Conservation (phyloP, 2,329 filamentous ascomycete genomes). For the Alternaria sp. region DNA sequence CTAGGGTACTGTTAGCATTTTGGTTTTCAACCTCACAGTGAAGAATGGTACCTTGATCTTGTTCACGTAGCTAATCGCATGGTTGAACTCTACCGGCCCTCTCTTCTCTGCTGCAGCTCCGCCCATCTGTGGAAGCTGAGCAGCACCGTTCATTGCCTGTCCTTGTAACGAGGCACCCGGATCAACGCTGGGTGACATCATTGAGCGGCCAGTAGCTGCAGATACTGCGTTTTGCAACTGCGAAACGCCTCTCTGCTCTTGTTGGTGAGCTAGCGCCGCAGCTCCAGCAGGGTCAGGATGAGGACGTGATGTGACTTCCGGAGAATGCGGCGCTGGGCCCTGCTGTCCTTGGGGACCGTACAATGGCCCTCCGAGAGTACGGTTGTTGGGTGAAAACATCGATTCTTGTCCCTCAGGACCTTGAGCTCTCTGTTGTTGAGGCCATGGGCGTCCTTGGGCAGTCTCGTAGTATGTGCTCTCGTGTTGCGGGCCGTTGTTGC, state of each 20-base stretch:
- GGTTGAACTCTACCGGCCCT: slow-evolving; percentile 97
- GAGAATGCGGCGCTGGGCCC: slow-evolving; percentile 45
- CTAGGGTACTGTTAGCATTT: slow-evolving; percentile 54
- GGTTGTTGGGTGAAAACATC: slow-evolving; percentile 54
- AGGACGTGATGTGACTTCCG: slow-evolving; percentile 42
- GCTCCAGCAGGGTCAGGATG: slow-evolving; percentile 48
- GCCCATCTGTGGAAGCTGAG: slow-evolving; percentile 63
- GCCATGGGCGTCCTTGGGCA: slow-evolving; percentile 48
- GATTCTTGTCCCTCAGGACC: slow-evolving; percentile 45
- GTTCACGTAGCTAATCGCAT: slow-evolving; percentile 98
- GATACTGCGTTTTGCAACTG: slow-evolving; percentile 71
- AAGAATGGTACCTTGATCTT: slow-evolving; percentile 83
- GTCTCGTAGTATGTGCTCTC: slow-evolving; percentile 47
- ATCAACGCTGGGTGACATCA: slow-evolving; percentile 58
- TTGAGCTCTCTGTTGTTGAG: slow-evolving; percentile 41
- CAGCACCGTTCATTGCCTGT: slow-evolving; percentile 67
- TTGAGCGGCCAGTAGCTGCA: slow-evolving; percentile 60
- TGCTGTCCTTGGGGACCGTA: slow-evolving; percentile 44
- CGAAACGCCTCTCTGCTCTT: slow-evolving; percentile 70
- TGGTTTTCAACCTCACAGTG: slow-evolving; percentile 31
- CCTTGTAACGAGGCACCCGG: slow-evolving; percentile 58
- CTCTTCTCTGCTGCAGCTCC: slow-evolving; percentile 72
- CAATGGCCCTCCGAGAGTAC: slow-evolving; percentile 49
- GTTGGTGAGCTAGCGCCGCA: slow-evolving; percentile 61
- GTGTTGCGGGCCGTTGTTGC: slow-evolving; percentile 57